Evolutionary conservation across 139 green algal species (phyloP), one percentile per base, ranked within the genome.

Genomic region (Cymbomonas tetramitiformis): DNA sequence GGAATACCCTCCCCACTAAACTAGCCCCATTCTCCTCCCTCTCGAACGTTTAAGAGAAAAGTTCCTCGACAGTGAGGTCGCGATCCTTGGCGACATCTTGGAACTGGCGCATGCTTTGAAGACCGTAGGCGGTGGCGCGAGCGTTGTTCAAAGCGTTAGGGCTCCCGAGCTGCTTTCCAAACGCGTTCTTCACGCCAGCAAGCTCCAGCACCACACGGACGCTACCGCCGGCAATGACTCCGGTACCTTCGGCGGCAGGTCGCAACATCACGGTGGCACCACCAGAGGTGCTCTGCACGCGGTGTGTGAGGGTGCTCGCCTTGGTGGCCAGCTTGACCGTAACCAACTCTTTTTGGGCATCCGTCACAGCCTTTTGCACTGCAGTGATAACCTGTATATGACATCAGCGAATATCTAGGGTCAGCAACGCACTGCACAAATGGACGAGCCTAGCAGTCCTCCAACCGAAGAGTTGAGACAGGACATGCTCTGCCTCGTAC

Each of bases 121-220:
- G 70, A 7, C 77, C 82, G 28, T 86, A 72, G 18, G 93, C 44
- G 8, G 79, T 80, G n/a, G 76, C 79, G 26, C 83, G 78, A 0
- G 88, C 88, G 59, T 95, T 96, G 79, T 96, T 97, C 24, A 96
- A 78, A 29, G 75, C 68, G 71, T 82, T 89, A 47, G 59, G 58
- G 65, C 65, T 83, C 58, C 87, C 86, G 19, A 97, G 49, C 71
- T 94, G 79, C 84, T 97, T 97, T 58, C 81, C 84, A 30, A 95
- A 81, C 7, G 67, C 77, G 68, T 97, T 96, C 66, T 92, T 79
- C 38, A 94, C 74, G 50, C 88, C 87, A 21, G 81, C 81, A 46
- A 96, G 65, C 77, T 96, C 86, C 58, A 96, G 77, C 46, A 96
- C 87, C 10, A 73, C 68, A 28, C 88, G 81, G 58, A 93, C 80